Conservation (phyloP, 345 rosid genomes). For the Adansonia digitata region DNA sequence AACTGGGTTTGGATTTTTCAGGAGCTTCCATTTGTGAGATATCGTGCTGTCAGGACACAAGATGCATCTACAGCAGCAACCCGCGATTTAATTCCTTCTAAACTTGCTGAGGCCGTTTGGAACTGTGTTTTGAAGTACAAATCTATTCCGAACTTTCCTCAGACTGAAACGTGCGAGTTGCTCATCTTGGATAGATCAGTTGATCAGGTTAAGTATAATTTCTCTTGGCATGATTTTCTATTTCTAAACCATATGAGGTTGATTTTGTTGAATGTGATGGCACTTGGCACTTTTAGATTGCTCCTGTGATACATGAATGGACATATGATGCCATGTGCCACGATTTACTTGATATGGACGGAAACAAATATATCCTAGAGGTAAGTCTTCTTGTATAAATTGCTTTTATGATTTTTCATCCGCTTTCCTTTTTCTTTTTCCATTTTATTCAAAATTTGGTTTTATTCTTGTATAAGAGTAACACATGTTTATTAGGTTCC, state of each 20-base stretch:
- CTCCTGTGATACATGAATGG: conserved; percentile 98
- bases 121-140: conserved; percentile 49
- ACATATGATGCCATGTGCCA: conserved; percentile 99
- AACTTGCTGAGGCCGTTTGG: conserved; percentile 73
- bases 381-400: conserved; percentile 28
- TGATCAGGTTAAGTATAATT: conserved; percentile 58
- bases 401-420: not conserved
- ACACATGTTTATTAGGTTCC: conserved; percentile 48
- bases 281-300: conserved; percentile 47
- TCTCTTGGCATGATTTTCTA: conserved; percentile 14
- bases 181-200: conserved; percentile 87
- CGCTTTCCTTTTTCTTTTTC: not conserved
- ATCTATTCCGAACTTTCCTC: conserved; percentile 85
- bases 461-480: conserved; percentile 1
- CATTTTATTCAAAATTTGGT: not conserved
- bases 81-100: conserved; percentile 60
- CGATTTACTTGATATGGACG: conserved; percentile 87
- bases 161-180: conserved; percentile 77
- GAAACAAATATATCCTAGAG: conserved; percentile 74
- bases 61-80: conserved; percentile 36
- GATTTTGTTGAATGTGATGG: conserved; percentile 10
- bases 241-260: not conserved
- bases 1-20: conserved; percentile 17
- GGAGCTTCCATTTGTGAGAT: conserved; percentile 85
- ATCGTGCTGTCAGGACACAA: conserved; percentile 45